These are phyloP conservation scores for Shiraia sp. DNA, from an alignment of 2,329 filamentous ascomycete genomes.

Conservation along the genomic window DNA sequence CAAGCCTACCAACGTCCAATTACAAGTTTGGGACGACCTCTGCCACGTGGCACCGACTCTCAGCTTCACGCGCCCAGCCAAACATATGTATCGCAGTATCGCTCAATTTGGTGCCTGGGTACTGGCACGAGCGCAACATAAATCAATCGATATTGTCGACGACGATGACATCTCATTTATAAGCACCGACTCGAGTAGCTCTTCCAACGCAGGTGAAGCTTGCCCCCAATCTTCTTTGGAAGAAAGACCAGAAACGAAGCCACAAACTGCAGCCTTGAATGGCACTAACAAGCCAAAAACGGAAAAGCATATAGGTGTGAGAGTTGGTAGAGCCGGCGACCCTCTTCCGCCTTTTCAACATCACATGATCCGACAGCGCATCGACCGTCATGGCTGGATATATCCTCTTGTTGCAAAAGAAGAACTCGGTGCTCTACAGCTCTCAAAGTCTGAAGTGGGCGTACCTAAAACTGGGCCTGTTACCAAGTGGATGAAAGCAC, in stretches of 20 bases:
- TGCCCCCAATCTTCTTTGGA: conserved; percentile 25
- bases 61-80: conserved; percentile 95
- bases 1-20: conserved; percentile 84
- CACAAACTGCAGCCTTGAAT: conserved; percentile 17
- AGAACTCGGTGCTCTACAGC: conserved; percentile 68
- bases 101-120: conserved; percentile 95
- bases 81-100: conserved; percentile 91
- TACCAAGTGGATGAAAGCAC: conserved; percentile 79
- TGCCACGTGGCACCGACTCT: conserved; percentile 91
- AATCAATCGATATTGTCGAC: conserved; percentile 77
- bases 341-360: conserved; percentile 76
- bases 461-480: conserved; percentile 80
- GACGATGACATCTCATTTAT: conserved; percentile 78
- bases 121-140: conserved; percentile 78
- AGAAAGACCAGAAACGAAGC: conserved; percentile 25
- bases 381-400: conserved; percentile 77
- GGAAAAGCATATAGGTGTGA: conserved; percentile 13
- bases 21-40: conserved; percentile 94
- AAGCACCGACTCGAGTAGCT: conserved; percentile 56
- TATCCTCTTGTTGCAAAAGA: conserved; percentile 67
- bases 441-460: conserved; percentile 70
- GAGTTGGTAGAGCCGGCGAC: conserved; percentile 85
- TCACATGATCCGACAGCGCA: conserved; percentile 90
- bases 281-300: conserved; percentile 19
- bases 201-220: conserved; percentile 15